Evolutionary conservation across 2,329 filamentous ascomycete species (phyloP).

Genomic region (Helicocarpus griseus): DNA sequence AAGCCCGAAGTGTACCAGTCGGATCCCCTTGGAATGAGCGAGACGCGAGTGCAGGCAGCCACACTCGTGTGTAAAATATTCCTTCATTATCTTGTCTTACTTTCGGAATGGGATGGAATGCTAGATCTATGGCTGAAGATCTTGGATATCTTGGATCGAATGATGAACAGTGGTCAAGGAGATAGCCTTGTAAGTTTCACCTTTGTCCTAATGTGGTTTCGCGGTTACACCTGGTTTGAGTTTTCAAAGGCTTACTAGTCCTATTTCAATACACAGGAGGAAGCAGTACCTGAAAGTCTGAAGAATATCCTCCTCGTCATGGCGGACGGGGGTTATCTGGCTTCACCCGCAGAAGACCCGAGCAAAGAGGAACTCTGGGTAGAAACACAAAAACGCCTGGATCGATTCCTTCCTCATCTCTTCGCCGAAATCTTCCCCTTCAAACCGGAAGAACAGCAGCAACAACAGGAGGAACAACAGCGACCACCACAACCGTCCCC

Average conservation of each 20-base stretch:
- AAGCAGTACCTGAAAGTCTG: slow-evolving; percentile 87
- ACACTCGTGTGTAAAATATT: slow-evolving; percentile 93
- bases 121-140: slow-evolving; percentile 87
- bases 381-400: slow-evolving; percentile 52
- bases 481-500: neutral
- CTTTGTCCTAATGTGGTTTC: neutral
- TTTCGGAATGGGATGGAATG: slow-evolving; percentile 81
- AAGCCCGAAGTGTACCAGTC: slow-evolving; percentile 92
- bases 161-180: slow-evolving; percentile 92
- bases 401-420: slow-evolving; percentile 50
- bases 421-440: slow-evolving; percentile 51
- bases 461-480: neutral
- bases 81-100: slow-evolving; percentile 77
- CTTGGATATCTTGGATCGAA: slow-evolving; percentile 84
- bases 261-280: slow-evolving; percentile 51
- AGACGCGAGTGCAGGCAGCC: slow-evolving; percentile 84
- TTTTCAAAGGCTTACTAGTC: neutral
- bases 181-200: slow-evolving; percentile 63
- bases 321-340: slow-evolving; percentile 77
- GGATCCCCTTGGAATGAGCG: slow-evolving; percentile 86
- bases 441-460: neutral
- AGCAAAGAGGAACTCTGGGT: slow-evolving; percentile 47
- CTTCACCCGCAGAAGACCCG: slow-evolving; percentile 50
- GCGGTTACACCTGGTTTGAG: neutral
- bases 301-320: slow-evolving; percentile 97